Evolutionary conservation across 2,329 filamentous ascomycete genomes (phyloP), one percentile per base, ranked within the genome.

Genomic region (Aspergillus terreus): DNA sequence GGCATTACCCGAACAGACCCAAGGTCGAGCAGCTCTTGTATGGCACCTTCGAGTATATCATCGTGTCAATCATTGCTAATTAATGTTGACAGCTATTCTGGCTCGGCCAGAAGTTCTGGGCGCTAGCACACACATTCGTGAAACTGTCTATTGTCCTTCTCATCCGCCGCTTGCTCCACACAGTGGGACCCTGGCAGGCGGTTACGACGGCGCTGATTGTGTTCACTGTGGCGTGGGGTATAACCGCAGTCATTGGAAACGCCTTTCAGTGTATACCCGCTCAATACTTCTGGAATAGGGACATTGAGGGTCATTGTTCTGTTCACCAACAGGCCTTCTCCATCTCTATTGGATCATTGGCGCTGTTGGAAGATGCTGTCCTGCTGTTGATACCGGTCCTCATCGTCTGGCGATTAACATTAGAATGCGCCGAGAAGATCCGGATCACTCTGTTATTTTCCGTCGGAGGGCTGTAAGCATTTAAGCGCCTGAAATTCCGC

Each of bases 121-220:
- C 32, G 5, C 23, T 46, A 5, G 17, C 43, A 2, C 47, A 50
- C 17, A 27, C 46, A 11, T 50, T 53, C 21, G 40, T 53, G 4
- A 53, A 53, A 9, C 15, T 53, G 2, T 53, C 51, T 2, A 50
- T 50, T 4, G 27, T 53, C 21, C n/a, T 50, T 17, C 38, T 53
- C 6, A n/a, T 53, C 6, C 47, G 47, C 9, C 44, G 35, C 12
- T 36, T 50, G 5, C 32, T 53, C 3, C 15, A 38, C 14, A 43
- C 40, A 4, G 11, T 50, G 14, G 35, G 30, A 6, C 23, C 19
- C 10, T 50, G 38, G 30, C 44, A 27, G 4, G 30, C 15, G 4
- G 27, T 47, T 30, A 47, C 44, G n/a, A 50, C 44, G 4, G 36
- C 23, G 7, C 19, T 53, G 12, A 47, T 53, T 3, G 14, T 32